Base-by-base conservation (phyloP, 495 filamentous ascomycete species). In the Extremus antarcticus region DNA sequence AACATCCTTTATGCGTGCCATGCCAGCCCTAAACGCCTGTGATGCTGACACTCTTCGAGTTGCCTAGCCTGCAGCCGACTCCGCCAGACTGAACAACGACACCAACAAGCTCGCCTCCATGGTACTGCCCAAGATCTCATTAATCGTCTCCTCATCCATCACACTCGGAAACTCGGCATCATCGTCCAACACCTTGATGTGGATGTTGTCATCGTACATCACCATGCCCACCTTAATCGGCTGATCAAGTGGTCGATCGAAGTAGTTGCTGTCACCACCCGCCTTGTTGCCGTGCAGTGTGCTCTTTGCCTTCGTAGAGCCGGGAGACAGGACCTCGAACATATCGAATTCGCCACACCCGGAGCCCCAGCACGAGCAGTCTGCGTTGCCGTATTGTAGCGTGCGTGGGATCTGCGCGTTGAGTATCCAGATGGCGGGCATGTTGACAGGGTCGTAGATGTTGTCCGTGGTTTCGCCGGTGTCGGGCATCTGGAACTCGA, bases 271-370 rank as follows among this genome's bases (percentile, higher is more conserved):
- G 55, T 75, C 73, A 29, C 81, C 81, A 3, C 77, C 78, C 19
- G 61, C 63, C 68, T 71, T 65, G 47, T 74, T 72, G 53, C 73
- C 74, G 65, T 87, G 84, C 50, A 85, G 71, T 2, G 82, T 83
- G 7, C 77, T 75, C 65, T 80, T 85, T 51, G 72, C 67, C 20
- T 66, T 67, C 25, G 63, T 61, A 48, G 75, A 67, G 24, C 78
- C 78, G 1, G 65, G 38, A 35, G 68, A 61, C 9, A 88, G 76
- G 25, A 84, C 72, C 68, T 88, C 86, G 55, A 84, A 79, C 13
- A 87, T 66, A 64, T 88, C 85, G 46, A 84, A 76, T 70, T 88
- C 84, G 55, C 84, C 85, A 63, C 86, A 88, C 16, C 80, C 81
- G 20, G 74, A 68, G 1, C 67, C 64, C 83, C 83, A 87, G 70